Base-by-base conservation (phyloP, 2,329 filamentous ascomycete genomes). In the Colletotrichum kahawae region DNA sequence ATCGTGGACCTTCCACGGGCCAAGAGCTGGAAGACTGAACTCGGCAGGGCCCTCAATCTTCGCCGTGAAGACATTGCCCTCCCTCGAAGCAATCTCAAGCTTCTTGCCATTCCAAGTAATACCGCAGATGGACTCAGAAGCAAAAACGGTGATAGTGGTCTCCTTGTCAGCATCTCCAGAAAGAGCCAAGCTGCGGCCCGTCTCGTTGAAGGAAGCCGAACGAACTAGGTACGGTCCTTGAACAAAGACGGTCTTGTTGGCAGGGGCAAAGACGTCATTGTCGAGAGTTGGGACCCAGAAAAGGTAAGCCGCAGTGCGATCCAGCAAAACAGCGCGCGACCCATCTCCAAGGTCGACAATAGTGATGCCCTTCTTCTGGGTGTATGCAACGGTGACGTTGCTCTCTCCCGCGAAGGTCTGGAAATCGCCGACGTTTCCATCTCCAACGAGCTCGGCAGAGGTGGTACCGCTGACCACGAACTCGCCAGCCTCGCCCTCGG, bases 281-380 rank as follows among this genome's bases (percentile, higher is more conserved):
- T 84, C 86, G 9, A 90, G 82, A 2, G 87, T 82, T 4, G 90
- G 88, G 0, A 88, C 88, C 86, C 90, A 92, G 79, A 92, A 91
- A 0, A 85, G 82, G 78, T 91, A 92, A 1, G 90, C 91, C 0
- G 88, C 82, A 2, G 85, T 81, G 13, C 90, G 84, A 76, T 92
- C 90, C 16, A 92, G 82, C 2, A 92, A 80, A 18, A 91, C 84
- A 12, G 90, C 84, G 2, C 86, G 82, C 1, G 88, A 82, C 0
- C 87, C 87, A 68, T 89, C 87, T 5, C 84, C 83, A 10, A 89
- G 80, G 7, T 86, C 82, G 0, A 92, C 66, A 1, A 88, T 80
- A 18, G 86, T 88, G 67, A 87, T 84, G 0, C 90, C 90, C 21
- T 84, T 80, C 1, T 81, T 82, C 70, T 91, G 89, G 1, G 84